Evolutionary conservation across 2,329 filamentous ascomycete genomes (phyloP), one percentile per base, ranked within the genome.

Genomic region (Alternaria gansuensis): DNA sequence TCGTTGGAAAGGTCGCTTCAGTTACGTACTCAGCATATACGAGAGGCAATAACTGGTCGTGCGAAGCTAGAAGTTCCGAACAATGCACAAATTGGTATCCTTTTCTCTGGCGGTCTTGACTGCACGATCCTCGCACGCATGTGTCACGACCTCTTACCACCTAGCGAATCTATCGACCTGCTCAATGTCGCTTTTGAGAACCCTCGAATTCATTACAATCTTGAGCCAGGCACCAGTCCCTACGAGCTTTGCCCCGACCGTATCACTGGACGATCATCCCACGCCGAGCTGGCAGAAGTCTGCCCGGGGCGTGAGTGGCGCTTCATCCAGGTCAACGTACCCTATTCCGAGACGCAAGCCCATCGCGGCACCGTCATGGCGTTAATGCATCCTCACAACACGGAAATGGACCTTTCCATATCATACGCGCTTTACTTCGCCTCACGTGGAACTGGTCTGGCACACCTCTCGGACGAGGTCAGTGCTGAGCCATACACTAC

Each of bases 161-260:
- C 73, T 0, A 78, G 83, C 4, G 88, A 96, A 69, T 81, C 85
- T 1, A 88, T 99, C 60, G 95, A 98, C 72, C 82, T 99, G 8
- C 84, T 99, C 63, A 99, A 99, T 66, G 94, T 99, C 44, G 95
- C 94, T 0, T 99, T 99, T 71, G 92, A 99, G 76, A 99, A 99
- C 65, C 94, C 93, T 89, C 64, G 88, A 84, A 59, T 87, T 65
- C 67, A 87, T 68, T 71, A 67, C 39, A 72, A 69, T 52, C 64
- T 66, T 60, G 74, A 68, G 11, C 69, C 74, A 1, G 60, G 61
- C 21, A 54, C 55, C n/a, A 72, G 70, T 6, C 75, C 88, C 0
- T 98, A 91, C 70, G 93, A 97, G 77, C 83, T 86, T 24, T 99
- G 95, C 66, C 95, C 95, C 0, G 95, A 99, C 77, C 89, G 96